Evolutionary conservation across 345 rosid species (phyloP).

Genomic region (Boechera retrofracta): DNA sequence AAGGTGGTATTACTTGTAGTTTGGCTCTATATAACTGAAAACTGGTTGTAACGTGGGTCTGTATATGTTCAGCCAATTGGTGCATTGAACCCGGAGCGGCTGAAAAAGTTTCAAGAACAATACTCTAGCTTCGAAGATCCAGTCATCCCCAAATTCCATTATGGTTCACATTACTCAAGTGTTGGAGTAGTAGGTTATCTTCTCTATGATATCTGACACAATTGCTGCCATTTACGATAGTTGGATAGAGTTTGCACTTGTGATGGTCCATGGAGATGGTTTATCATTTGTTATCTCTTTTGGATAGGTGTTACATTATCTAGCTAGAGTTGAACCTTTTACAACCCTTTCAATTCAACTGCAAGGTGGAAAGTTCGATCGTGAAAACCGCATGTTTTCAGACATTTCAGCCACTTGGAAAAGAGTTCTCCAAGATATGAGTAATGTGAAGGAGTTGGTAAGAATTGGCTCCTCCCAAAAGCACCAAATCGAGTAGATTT

Average conservation of each 20-base stretch:
- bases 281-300: constrained; percentile 33
- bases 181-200: constrained; percentile 77
- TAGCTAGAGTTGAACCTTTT: constrained; percentile 90
- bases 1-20: constrained; percentile 61
- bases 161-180: constrained; percentile 96
- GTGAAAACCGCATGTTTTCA: constrained; percentile 77
- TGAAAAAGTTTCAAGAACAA: constrained; percentile 84
- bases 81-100: constrained; percentile 79
- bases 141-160: constrained; percentile 92
- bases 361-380: constrained; percentile 89
- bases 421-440: constrained; percentile 94
- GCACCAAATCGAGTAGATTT: constrained; percentile 8
- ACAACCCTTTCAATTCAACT: constrained; percentile 83
- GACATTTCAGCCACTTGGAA: constrained; percentile 91
- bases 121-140: constrained; percentile 89
- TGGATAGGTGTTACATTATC: constrained; percentile 85
- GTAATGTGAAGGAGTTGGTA: constrained; percentile 97
- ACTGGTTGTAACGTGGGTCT: constrained; percentile 32
- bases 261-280: constrained; percentile 1
- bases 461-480: constrained; percentile 36
- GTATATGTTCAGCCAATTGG: constrained; percentile 87
- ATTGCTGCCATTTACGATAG: not conserved
- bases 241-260: not conserved
- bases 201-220: constrained; percentile 28
- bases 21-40: constrained; percentile 14